A percentile compares a stretch with the other conserved stretches of the same genome.
These are phyloP conservation scores for Mrakia hoshinonis DNA, from an alignment of 768 basidiomycete genomes.

Conservation along the genomic window DNA sequence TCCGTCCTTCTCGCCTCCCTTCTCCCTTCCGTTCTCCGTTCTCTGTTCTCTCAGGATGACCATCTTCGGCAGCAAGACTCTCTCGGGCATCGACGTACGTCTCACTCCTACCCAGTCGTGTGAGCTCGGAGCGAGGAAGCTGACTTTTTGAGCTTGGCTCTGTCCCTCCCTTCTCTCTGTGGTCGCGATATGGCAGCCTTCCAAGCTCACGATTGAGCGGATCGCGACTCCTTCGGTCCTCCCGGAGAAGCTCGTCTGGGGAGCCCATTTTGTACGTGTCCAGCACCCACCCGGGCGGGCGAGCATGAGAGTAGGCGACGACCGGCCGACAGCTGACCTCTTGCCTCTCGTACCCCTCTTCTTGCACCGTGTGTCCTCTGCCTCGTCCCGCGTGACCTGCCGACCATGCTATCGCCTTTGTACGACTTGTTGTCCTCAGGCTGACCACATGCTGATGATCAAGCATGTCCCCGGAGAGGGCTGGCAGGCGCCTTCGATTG, in stretches of 20 bases:
- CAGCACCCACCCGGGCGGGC: not conserved
- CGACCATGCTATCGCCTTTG: conserved; percentile 15
- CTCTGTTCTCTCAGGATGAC: not conserved
- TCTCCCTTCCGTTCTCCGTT: not conserved
- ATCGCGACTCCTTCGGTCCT: conserved; percentile 19
- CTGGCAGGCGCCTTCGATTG: conserved; percentile 77
- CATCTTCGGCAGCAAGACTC: not conserved
- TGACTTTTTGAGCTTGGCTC: conserved; percentile 14
- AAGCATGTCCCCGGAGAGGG: conserved; percentile 62
- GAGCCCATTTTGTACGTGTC: conserved; percentile 30
- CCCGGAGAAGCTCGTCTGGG: conserved; percentile 30
- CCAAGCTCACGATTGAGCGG: conserved; percentile 29
- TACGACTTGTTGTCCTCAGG: conserved; percentile 21
- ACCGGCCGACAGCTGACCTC: not conserved
- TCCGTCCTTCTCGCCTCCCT: not conserved
- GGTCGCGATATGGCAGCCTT: conserved; percentile 47
- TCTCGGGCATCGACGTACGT: conserved; percentile 9
- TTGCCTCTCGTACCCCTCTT: not conserved
- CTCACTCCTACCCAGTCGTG: not conserved
- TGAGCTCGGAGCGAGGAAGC: not conserved
- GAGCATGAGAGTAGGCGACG: not conserved
- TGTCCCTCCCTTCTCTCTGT: conserved; percentile 36
- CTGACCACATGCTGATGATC: conserved; percentile 72
- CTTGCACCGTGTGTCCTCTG: conserved; percentile 29
- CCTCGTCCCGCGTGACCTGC: conserved; percentile 18